Base-by-base conservation (phyloP, 2,329 filamentous ascomycete genomes). In the Seiridium cupressi region DNA sequence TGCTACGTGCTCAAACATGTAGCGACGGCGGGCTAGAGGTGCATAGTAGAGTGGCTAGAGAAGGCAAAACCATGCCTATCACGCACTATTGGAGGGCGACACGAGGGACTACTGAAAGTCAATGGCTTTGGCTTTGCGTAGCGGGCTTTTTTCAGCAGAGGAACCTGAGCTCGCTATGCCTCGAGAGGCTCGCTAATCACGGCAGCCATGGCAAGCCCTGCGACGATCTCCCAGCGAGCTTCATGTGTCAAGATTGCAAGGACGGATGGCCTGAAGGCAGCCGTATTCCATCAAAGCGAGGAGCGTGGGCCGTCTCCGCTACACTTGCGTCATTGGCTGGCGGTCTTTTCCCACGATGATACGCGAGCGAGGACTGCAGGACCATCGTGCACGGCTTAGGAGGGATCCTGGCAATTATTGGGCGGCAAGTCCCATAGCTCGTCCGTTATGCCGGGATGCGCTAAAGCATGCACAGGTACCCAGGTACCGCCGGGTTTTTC, bases 361-460 rank as follows among this genome's bases (percentile, higher is more conserved):
- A 26, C 18, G 18, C 18, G 18, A 42, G 13, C 7, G 38, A 1
- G 11, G 34, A 18, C 32, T 53, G 49, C 49, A 53, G 49, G 49
- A 53, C 13, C 35, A 53, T 46, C 53, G 36, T 55, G 18, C 18
- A 55, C 53, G n/a, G 42, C 51, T 51, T 44, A 44, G 35, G 38
- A 36, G n/a, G 35, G 31, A 42, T 26, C 58, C 58, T 60, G 51
- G 44, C 51, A 56, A 44, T 49, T 56, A 60, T 51, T 57, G 32
- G n/a, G 44, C 57, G 60, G 56, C 53, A 61, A 44, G 47, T 59
- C 57, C 60, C 61, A 62, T 62, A 62, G 58, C 51, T 51, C 55
- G 56, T 54, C 61, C 58, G 46, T 60, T 62, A 62, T 62, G 61
- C 58, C 61, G 61, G 58, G 42, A 34, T 60, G 42, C 58, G 58